Base-by-base conservation (phyloP, 352 stramenopile genomes). In the Pythium folliculosum region DNA sequence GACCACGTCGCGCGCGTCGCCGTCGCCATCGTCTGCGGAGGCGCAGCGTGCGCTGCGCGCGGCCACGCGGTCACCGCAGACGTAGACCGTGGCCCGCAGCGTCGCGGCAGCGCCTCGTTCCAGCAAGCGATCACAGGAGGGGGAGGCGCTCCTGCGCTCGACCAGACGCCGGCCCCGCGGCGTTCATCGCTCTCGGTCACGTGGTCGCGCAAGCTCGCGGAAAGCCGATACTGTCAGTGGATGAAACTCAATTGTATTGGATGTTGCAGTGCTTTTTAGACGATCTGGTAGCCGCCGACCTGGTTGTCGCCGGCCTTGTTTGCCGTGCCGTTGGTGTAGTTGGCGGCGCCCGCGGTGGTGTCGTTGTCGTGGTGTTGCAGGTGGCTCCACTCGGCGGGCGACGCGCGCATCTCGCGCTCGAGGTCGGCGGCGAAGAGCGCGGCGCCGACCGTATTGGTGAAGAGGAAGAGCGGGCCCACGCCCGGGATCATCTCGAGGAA, bases 401-500 rank as follows among this genome's bases (percentile, higher is more conserved):
- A 38, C 40, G 47, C 17, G 32, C 51, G 50, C 43, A 55, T 16
- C 32, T 90, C 75, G 19, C 80, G 78, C 56, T 90, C 81, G 25
- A 92, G 71, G 52, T 90, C 80, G 5, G 77, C 82, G 14, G 84
- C 84, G 44, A 90, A 84, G 17, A 91, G 73, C 38, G 84, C 84
- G 2, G 84, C 82, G 32, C 84, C 82, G 38, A 89, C 78, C 17
- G 84, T 73, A 69, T 92, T 92, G 14, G 84, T 91, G 65, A 92
- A 89, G 19, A 87, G 63, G 53, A 91, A 91, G 35, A 92, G 53
- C 65, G 76, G 75, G 22, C 81, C 82, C 23, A 91, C 57, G 50
- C 80, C 72, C 10, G 84, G 84, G 50, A 91, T 84, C 76, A 93
- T 88, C 63, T 93, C 82, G 60, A 93, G 62, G 32, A 89, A 80